Conservation (phyloP, 2,329 filamentous ascomycete genomes). For the Cladobotryum mycophilum region DNA sequence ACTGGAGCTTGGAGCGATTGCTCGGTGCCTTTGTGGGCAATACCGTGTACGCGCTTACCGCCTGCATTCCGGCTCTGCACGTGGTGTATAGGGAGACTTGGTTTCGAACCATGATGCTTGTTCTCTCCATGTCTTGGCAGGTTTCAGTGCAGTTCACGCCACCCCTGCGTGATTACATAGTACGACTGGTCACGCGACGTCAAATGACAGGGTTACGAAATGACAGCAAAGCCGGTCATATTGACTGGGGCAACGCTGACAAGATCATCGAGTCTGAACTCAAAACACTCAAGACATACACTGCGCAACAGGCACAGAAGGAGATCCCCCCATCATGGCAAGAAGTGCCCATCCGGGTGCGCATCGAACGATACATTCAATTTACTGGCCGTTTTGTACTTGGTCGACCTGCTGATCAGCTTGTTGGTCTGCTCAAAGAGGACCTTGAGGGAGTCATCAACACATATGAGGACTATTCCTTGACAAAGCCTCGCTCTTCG, state of each 20-base stretch:
- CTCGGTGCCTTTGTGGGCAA: conserved; percentile 16
- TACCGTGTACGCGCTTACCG: conserved; percentile 16
- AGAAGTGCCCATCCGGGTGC: conserved; percentile 12
- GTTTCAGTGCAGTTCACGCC: conserved; percentile 15
- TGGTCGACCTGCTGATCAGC: conserved; percentile 16
- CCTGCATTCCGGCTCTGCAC: conserved; percentile 13
- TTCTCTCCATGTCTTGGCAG: conserved; percentile 16
- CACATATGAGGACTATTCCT: conserved; percentile 14
- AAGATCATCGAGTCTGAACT: conserved; percentile 12
- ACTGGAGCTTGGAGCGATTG: conserved; percentile 17
- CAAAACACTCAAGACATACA: conserved; percentile 3
- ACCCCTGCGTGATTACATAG: conserved; percentile 11
- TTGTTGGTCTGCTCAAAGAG: conserved; percentile 15
- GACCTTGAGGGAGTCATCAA: conserved; percentile 16
- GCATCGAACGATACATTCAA: conserved; percentile 15
- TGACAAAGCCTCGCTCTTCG: no score
- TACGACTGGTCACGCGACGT: conserved; percentile 11
- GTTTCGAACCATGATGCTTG: conserved; percentile 17
- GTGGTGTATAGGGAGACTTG: conserved; percentile 12
- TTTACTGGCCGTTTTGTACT: conserved; percentile 14
- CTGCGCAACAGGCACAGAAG: not conserved
- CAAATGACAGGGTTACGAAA: conserved; percentile 11
- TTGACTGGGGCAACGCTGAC: conserved; percentile 13
- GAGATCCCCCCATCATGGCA: not conserved
- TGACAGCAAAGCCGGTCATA: not conserved